These are phyloP conservation scores for Chloromonas sp. DNA, from an alignment of 163 green algal genomes.

Conservation along the genomic window DNA sequence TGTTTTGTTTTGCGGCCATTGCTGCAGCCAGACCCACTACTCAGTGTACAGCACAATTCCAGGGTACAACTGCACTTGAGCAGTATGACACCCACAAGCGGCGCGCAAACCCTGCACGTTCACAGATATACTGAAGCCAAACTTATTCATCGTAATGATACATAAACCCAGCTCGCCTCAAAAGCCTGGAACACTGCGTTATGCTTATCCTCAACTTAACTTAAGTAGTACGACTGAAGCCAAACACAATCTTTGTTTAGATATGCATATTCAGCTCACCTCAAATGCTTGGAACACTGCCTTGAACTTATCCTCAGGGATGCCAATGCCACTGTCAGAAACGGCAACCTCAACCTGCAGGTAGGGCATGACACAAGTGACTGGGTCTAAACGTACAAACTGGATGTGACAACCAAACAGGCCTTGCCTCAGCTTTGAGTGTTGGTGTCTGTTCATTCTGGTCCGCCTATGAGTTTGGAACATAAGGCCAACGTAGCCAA, in stretches of 20 bases:
- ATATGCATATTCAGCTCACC: too few relatives aligned
- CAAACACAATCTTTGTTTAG: too few relatives aligned
- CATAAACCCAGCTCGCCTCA: conserved; percentile 28
- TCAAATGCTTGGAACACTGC: conserved; percentile 65
- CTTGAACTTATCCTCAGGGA: conserved; percentile 62
- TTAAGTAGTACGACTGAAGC: too few relatives aligned
- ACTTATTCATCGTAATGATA: too few relatives aligned
- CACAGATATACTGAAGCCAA: too few relatives aligned
- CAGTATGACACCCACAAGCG: too few relatives aligned
- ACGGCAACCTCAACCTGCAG: conserved; percentile 36
- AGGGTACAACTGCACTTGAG: too few relatives aligned
- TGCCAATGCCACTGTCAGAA: conserved; percentile 56
- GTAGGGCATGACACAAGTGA: neutral
- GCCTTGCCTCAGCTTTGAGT: neutral
- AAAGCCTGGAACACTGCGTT: conserved; percentile 37
- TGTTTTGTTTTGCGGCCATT: too few relatives aligned
- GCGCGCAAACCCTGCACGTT: too few relatives aligned
- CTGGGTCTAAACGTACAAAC: neutral
- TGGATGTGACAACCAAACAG: neutral
- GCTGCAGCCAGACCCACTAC: too few relatives aligned
- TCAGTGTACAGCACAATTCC: too few relatives aligned
- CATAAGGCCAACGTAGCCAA: neutral
- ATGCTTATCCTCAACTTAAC: conserved; percentile 46
- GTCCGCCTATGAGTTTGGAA: neutral
- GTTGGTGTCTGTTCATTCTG: neutral